Base-by-base conservation (phyloP, 2,329 filamentous ascomycete species). In the Paecilomyces sp. region DNA sequence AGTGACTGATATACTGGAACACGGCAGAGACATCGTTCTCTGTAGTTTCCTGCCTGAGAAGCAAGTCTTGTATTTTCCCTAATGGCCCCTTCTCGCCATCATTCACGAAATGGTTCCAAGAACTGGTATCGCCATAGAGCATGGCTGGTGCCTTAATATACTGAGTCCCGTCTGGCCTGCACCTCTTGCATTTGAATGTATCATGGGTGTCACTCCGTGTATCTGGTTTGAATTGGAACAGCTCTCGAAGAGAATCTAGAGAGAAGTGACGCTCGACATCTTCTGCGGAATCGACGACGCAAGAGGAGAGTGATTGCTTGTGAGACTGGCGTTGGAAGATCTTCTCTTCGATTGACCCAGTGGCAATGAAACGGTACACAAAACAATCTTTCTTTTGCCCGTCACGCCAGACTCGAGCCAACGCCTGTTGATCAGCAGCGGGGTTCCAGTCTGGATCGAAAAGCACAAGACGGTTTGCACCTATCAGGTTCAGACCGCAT, bases 381-480 rank as follows among this genome's bases (percentile, higher is more conserved):
- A 99, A 99, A 71, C 94, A 99, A 70, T 99, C 94, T 72, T 99
- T 99, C 82, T 95, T 97, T 76, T 99, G 94, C 0, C 94, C 94
- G 68, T 99, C 94, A 81, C 94, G 90, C 94, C 94, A 99, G 22
- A 99, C 94, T 80, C 94, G 90, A 36, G 94, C 94, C 31, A 99
- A 83, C 3, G 94, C 94, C 77, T 99, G 94, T 74, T 99, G 94
- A 70, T 99, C 94, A 0, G 94, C 92, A 3, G 94, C 94, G 0
- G 94, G 94, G 69, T 99, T 99, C 94, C 94, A 99, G 75, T 94
- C 90, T 0, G 94, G 94, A 66, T 99, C 94, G 72, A 99, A 99
- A 50, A 99, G 85, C 1, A 99, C 90, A 2, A 99, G 86, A 12
- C 94, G 88, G 73, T 97, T 97, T 61, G 91, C 92, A 56, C 93